Conservation (phyloP, 306 rosid genomes). For the Chamaecrista fasciculata region DNA sequence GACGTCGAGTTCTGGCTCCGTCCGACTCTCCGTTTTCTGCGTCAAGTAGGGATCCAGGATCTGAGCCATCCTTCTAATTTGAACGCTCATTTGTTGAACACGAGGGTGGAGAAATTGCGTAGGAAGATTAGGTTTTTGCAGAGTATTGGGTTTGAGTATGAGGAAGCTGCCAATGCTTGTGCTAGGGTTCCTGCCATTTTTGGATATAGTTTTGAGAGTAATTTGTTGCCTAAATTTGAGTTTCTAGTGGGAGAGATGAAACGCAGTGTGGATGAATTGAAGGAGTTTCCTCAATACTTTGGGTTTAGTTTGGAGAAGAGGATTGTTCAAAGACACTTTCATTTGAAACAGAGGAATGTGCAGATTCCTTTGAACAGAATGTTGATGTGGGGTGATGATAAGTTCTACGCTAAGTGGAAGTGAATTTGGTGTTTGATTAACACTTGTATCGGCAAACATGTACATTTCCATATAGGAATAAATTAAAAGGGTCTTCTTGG, state of each 20-base stretch:
- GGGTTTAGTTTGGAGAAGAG: conserved; percentile 70
- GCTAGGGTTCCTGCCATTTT: conserved; percentile 68
- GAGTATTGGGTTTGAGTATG: conserved; percentile 50
- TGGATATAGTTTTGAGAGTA: conserved; percentile 66
- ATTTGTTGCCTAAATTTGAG: conserved; percentile 58
- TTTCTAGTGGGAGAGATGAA: conserved; percentile 67
- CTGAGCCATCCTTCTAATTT: conserved; percentile 46
- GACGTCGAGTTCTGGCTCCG: conserved; percentile 64
- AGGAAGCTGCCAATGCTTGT: conserved; percentile 49
- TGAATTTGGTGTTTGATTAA: neutral
- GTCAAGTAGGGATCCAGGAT: conserved; percentile 41
- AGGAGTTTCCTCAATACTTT: conserved; percentile 69
- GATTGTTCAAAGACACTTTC: conserved; percentile 69
- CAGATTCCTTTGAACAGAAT: conserved; percentile 61
- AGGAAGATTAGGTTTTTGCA: conserved; percentile 45
- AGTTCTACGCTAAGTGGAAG: conserved; percentile 64
- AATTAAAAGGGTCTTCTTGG: too few relatives aligned
- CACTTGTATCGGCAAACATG: neutral
- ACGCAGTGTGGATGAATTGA: conserved; percentile 65
- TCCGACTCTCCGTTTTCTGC: conserved; percentile 61
- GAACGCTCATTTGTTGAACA: conserved; percentile 70
- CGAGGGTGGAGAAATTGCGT: conserved; percentile 58
- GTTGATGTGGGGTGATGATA: conserved; percentile 67
- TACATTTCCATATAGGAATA: neutral
- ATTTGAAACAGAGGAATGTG: conserved; percentile 56